A percentile compares a stretch with the other conserved stretches of the same genome.
These are phyloP conservation scores for Apophysomyces variabilis DNA, from an alignment of 371 early-diverging fungal genomes.

Conservation along the genomic window DNA sequence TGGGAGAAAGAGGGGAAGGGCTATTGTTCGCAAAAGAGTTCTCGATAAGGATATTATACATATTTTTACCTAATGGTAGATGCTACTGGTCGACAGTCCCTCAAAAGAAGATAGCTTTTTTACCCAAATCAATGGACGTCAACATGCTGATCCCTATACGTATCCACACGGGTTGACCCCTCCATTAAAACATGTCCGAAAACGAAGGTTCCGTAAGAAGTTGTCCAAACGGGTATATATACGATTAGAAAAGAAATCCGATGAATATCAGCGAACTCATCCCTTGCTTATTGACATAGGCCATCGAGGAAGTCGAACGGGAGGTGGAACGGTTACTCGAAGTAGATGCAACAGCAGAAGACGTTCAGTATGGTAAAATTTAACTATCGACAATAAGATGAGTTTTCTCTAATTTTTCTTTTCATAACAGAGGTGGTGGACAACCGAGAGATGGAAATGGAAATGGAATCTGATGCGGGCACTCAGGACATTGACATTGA, in stretches of 20 bases:
- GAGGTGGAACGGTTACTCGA: conserved; percentile 87
- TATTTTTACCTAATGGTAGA: conserved; percentile 35
- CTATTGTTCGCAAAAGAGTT: too few relatives aligned
- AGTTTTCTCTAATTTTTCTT: conserved; percentile 5
- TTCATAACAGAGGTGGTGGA: conserved; percentile 46
- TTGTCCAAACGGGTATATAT: conserved; percentile 72
- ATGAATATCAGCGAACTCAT: neutral
- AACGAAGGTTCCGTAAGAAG: conserved; percentile 88
- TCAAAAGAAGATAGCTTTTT: conserved; percentile 32
- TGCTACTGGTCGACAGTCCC: conserved; percentile 63
- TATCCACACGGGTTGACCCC: conserved; percentile 93
- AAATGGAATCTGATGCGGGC: conserved; percentile 46
- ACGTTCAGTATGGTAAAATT: conserved; percentile 66
- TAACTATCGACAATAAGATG: neutral
- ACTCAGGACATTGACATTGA: conserved; percentile 56
- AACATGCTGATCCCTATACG: conserved; percentile 58
- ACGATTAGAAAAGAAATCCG: conserved; percentile 11
- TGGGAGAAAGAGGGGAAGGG: neutral
- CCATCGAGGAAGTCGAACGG: conserved; percentile 88
- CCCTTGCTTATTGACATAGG: conserved; percentile 47
- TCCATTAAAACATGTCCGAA: conserved; percentile 86
- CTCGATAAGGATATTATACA: too few relatives aligned
- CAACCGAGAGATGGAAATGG: conserved; percentile 48
- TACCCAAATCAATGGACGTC: conserved; percentile 32
- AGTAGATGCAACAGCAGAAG: conserved; percentile 82